Conservation (phyloP, 2,329 filamentous ascomycete species). For the Fusarium ambrosium region DNA sequence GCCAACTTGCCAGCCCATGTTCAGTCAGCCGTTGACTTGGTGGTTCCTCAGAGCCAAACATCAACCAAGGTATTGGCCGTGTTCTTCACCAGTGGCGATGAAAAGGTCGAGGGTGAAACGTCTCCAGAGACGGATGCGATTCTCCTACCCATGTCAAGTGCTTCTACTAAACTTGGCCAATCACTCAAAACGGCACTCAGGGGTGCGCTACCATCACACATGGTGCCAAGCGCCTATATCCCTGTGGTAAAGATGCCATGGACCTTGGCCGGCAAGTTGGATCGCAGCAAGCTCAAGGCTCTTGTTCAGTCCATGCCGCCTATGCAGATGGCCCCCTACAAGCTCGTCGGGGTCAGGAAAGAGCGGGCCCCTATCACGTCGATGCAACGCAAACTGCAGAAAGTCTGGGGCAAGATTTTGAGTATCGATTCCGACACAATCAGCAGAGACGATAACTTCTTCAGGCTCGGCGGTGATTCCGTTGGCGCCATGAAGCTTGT, state of each 20-base stretch:
- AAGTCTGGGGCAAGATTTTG: constrained; percentile 22
- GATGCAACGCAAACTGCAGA: constrained; percentile 53
- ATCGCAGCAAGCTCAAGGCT: constrained; percentile 55
- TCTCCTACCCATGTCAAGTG: constrained; percentile 22
- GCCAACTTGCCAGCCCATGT: constrained; percentile 55
- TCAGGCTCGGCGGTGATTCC: constrained; percentile 58
- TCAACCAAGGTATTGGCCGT: constrained; percentile 36
- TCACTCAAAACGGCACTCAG: constrained; percentile 29
- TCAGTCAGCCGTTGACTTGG: constrained; percentile 62
- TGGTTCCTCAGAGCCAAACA: constrained; percentile 52
- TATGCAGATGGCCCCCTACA: constrained; percentile 25
- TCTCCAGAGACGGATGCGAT: not conserved
- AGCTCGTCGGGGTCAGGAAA: constrained; percentile 28
- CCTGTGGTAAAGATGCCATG: constrained; percentile 57
- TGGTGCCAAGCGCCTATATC: constrained; percentile 59
- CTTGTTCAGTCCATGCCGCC: constrained; percentile 22
- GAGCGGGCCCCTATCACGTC: constrained; percentile 52
- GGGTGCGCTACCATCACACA: constrained; percentile 49
- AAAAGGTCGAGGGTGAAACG: not conserved
- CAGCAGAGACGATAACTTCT: constrained; percentile 54
- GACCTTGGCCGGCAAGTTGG: constrained; percentile 58
- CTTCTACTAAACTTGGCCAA: not conserved
- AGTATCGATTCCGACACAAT: not conserved
- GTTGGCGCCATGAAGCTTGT: constrained; percentile 46
- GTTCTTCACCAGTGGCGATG: constrained; percentile 31